Percentiles rank a stretch among this genome's conserved stretches.
Conservation (phyloP, 306 rosid genomes). For the Purshia tridentata region DNA sequence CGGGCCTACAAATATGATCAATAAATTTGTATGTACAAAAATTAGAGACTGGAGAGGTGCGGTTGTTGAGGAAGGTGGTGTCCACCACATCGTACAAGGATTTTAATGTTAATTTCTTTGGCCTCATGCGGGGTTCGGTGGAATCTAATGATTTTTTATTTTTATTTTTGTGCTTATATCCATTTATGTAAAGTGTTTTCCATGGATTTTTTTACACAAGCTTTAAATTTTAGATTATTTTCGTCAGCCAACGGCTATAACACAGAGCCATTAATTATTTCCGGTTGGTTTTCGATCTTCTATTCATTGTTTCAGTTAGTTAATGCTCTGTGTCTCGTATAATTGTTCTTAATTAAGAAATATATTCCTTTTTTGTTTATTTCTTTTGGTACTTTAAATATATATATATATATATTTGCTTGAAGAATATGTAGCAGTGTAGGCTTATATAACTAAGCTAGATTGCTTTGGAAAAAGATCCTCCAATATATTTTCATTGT, state of each 20-base stretch:
- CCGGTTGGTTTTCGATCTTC: background rate
- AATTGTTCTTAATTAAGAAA: background rate
- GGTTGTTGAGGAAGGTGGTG: constrained; percentile 13
- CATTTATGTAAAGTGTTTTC: background rate
- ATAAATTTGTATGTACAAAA: constrained; percentile 4
- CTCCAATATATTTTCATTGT: background rate
- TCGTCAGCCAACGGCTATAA: constrained; percentile 10
- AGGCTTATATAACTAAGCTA: background rate
- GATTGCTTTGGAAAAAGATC: background rate
- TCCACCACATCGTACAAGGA: background rate
- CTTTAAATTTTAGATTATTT: background rate
- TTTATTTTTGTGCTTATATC: background rate
- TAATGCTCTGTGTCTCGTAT: background rate
- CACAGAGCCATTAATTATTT: background rate
- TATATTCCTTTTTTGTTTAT: background rate
- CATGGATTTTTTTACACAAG: background rate
- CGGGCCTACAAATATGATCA: constrained; percentile 25
- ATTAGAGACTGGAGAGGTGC: background rate
- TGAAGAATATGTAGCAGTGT: no score
- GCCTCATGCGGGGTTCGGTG: constrained; percentile 18
- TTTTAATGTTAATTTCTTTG: background rate
- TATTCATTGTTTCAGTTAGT: background rate
- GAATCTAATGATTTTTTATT: constrained; percentile 15
- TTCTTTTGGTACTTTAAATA: no score
- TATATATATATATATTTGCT: no score